Base-by-base conservation (phyloP, 805 yeast genomes). In the Saccharomycopsis sp. region DNA sequence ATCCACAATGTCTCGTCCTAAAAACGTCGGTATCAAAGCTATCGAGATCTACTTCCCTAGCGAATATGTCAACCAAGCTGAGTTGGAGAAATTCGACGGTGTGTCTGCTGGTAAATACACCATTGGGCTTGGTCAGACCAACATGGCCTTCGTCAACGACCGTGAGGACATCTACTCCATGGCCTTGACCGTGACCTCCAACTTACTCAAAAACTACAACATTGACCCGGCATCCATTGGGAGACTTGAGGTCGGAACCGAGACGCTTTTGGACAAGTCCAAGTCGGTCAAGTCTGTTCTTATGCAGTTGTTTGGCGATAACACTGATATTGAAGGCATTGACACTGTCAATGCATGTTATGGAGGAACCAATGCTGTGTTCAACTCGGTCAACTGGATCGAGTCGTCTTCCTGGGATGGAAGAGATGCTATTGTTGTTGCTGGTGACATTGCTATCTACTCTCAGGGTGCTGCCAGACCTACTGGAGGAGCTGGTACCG, bases 401-500 rank as follows among this genome's bases (percentile, higher is more conserved):
- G 97, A 94, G 77, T 89, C 97, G 35, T 83, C 89, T 29, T 80
- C 93, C 51, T 94, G 99, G 99, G 99, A 94, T 70, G 99, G 99
- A 64, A 85, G 98, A 74, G 91, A 93, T 69, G 98, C 98, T 58
- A 83, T 94, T 68, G 99, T 93, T 58, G 97, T 93, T 22, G 85
- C 94, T 71, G 98, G 97, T 75, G 99, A 94, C 75, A 94, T 94
- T 73, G 99, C 99, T 70, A 86, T 94, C 66, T 94, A 94, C 75
- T 91, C 92, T 68, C 83, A 92, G 77, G 99, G 99, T 72, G 87
- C 96, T 44, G 99, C 99, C 58, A 87, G 99, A 81, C 99, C 99
- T 70, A 94, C 99, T 56, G 99, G 99, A 73, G 99, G 99, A 78
- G 97, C 96, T 57, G 99, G 99, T 72, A 81, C 96, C 53, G 96